Evolutionary conservation across 768 basidiomycete genomes (phyloP).

Genomic region (Russula ochroleuca): DNA sequence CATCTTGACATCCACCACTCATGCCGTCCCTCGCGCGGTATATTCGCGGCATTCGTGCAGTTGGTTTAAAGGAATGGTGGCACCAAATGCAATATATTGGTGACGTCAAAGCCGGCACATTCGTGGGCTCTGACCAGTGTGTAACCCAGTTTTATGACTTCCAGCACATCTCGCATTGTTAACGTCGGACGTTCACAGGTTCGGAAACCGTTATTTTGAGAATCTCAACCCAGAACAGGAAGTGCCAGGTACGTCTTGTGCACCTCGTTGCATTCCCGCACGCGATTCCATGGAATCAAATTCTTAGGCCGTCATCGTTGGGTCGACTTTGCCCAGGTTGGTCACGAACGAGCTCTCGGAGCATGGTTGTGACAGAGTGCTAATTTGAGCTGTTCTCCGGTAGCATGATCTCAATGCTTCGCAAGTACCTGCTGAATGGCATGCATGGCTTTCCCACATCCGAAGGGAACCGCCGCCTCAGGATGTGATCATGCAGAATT

Average conservation of each 20-base stretch:
- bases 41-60: conserved; percentile 67
- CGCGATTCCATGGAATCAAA: neutral
- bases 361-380: neutral
- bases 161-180: neutral
- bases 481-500: conserved; percentile 65
- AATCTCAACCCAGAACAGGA: conserved; percentile 85
- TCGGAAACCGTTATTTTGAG: conserved; percentile 94
- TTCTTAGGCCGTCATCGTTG: conserved; percentile 85
- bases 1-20: conserved; percentile 22
- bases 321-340: conserved; percentile 88
- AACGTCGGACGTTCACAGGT: conserved; percentile 45
- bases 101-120: conserved; percentile 82
- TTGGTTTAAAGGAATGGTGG: conserved; percentile 85
- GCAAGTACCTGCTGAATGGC: conserved; percentile 96
- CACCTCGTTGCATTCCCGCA: too few relatives aligned
- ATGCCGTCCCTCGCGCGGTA: conserved; percentile 77
- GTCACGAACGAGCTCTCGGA: conserved; percentile 20
- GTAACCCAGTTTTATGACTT: conserved; percentile 31
- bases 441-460: conserved; percentile 91
- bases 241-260: conserved; percentile 63
- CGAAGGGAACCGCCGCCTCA: conserved; percentile 74
- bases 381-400: conserved; percentile 2
- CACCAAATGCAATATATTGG: conserved; percentile 90
- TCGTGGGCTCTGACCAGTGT: conserved; percentile 78
- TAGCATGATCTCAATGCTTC: conserved; percentile 86